These are phyloP conservation scores for Ambrosia artemisiifolia DNA, from an alignment of 129 eudicot species.

Conservation along the genomic window DNA sequence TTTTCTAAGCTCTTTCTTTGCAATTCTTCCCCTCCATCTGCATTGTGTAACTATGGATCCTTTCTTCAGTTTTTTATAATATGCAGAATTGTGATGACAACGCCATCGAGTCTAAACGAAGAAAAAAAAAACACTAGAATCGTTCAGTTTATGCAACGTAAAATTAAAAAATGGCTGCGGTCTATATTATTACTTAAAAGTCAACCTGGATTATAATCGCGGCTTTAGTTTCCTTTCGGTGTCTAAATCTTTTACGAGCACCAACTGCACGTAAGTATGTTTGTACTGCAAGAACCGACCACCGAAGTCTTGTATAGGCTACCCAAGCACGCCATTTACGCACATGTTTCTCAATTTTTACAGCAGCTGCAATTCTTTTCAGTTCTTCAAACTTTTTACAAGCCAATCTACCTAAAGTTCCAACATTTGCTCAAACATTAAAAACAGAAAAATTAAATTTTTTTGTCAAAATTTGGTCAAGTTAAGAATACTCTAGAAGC, in stretches of 20 bases:
- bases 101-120: constrained; percentile 72
- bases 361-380: constrained; percentile 73
- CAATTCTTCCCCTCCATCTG: constrained; percentile 87
- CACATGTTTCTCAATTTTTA: constrained; percentile 59
- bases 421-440: background rate
- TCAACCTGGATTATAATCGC: constrained; percentile 78
- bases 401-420: constrained; percentile 65
- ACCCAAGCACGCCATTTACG: constrained; percentile 65
- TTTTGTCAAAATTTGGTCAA: constrained; percentile 8
- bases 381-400: constrained; percentile 40
- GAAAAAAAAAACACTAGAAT: background rate
- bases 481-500: constrained; percentile 12
- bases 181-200: background rate
- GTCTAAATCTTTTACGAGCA: constrained; percentile 61
- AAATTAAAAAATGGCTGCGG: background rate
- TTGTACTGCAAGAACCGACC: constrained; percentile 66
- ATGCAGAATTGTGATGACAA: constrained; percentile 61
- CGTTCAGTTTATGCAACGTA: constrained; percentile 7
- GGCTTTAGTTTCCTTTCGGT: constrained; percentile 72
- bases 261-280: constrained; percentile 70
- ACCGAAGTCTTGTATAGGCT: constrained; percentile 51
- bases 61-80: constrained; percentile 60
- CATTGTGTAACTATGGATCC: constrained; percentile 78
- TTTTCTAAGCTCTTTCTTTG: constrained; percentile 63
- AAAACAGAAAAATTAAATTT: background rate